Conservation (phyloP, 371 early-diverging fungal species). For the Mucor circinelloides region DNA sequence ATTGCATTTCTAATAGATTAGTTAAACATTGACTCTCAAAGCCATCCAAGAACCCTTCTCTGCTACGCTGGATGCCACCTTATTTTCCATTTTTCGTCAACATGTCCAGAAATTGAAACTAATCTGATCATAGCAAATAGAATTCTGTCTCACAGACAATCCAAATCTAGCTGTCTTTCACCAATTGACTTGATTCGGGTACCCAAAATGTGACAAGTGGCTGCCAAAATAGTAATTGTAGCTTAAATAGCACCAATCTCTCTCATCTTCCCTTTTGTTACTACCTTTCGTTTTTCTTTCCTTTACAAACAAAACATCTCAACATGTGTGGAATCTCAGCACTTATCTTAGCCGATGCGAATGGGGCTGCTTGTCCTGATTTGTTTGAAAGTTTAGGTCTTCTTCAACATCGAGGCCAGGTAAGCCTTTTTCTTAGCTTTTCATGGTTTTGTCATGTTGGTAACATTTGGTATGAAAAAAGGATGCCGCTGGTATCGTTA, state of each 20-base stretch:
- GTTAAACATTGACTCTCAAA: too few relatives aligned
- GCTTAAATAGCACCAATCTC: not conserved
- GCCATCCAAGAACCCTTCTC: too few relatives aligned
- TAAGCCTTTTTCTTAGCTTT: slow-evolving; percentile 35
- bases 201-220: not conserved
- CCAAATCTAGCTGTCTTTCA: not conserved
- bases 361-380: slow-evolving; percentile 78
- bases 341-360: slow-evolving; percentile 80
- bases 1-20: too few relatives aligned
- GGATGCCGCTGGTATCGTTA: slow-evolving; percentile 98
- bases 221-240: not conserved
- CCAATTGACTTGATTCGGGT: not conserved
- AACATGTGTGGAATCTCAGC: slow-evolving; percentile 94
- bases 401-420: slow-evolving; percentile 98
- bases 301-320: not conserved
- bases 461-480: slow-evolving; percentile 32
- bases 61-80: too few relatives aligned
- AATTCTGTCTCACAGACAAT: not conserved
- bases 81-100: not conserved
- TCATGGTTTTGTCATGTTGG: not conserved
- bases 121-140: not conserved
- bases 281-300: not conserved
- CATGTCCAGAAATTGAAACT: not conserved
- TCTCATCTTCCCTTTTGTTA: not conserved
- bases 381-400: slow-evolving; percentile 92